phyloP scores from a whole-genome alignment of 768 basidiomycete genomes.

The Suillus subluteus region DNA sequence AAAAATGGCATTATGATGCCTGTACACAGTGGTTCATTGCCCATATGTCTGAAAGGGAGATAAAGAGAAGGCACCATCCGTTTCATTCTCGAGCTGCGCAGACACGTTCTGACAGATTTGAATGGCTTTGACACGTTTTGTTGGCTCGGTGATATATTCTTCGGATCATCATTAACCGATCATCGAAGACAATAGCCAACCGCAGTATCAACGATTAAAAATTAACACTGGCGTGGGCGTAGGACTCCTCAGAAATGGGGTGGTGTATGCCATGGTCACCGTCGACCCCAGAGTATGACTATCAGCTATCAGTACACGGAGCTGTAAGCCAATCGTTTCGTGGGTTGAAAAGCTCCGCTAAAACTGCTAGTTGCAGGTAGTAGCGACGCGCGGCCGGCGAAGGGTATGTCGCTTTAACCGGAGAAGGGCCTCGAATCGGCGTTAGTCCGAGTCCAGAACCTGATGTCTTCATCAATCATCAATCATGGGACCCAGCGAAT shows the following conservation, averaged over 20 bases:
- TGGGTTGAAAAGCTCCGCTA: neutral
- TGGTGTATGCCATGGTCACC: neutral
- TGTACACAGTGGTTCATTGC: too few relatives aligned
- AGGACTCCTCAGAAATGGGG: neutral
- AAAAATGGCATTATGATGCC: neutral
- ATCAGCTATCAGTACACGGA: neutral
- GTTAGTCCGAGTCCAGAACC: neutral
- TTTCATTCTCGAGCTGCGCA: conserved; percentile 2
- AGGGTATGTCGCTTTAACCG: neutral
- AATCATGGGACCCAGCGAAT: conserved; percentile 5
- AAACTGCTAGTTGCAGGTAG: neutral
- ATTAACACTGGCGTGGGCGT: neutral
- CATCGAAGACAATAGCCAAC: neutral
- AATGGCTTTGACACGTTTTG: neutral
- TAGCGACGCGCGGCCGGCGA: neutral
- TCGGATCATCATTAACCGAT: neutral
- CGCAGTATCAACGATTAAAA: conserved; percentile 3
- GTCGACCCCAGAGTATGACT: too few relatives aligned
- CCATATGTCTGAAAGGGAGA: neutral
- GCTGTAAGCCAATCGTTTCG: neutral
- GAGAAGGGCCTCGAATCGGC: neutral
- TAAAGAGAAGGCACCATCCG: neutral
- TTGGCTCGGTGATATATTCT: neutral
- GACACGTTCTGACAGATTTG: neutral
- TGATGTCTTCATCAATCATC: conserved; percentile 3